Base-by-base conservation (phyloP, 78 protist species). In the Acrasis kona region DNA sequence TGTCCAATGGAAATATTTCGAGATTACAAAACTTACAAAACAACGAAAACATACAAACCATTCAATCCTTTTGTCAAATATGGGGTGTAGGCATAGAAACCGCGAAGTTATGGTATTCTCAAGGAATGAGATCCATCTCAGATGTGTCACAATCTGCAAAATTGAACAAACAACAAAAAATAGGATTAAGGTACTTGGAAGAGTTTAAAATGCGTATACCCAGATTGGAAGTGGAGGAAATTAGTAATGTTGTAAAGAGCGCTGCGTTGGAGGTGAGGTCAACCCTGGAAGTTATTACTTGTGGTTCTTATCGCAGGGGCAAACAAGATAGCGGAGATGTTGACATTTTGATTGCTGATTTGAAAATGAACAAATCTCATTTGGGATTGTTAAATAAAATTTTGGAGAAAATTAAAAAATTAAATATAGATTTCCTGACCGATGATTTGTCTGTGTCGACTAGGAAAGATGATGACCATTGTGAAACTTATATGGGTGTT, bases 41-140 rank as follows among this genome's bases (percentile, higher is more conserved):
- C 3, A 35, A 57, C 19, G 3, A 28, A 8, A 4, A 3, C 6
- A 72, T 76, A 2, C 74, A 69, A 35, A 65, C 9, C 36, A 5
- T 77, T 28, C 28, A 19, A 32, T 4, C 42, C 8, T 6, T 77
- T 19, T 32, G 67, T 2, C 42, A 31, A n/a, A 72, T 77, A 3
- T 77, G 70, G 70, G 81, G 81, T 5, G 81, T 77, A 5, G 81
- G 81, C 31, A 70, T 72, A 39, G 6, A 57, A 66, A 77, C 81
- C 27, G 81, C 81, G 34, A 19, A 1, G 71, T 9, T 28, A 27
- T 69, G 57, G 2, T 77, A 4, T 37, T 6, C 9, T 2, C 2
- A 72, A 6, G 68, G 5, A 71, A 8, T 31, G 9, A 37, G 27
- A 71, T 39, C 64, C 8, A 37, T 10, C 8, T 35, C 2, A 3